Percentiles rank a stretch among this genome's conserved stretches.
These are phyloP conservation scores for Solanum etuberosum DNA, from an alignment of 257 asterid species.

Conservation along the genomic window DNA sequence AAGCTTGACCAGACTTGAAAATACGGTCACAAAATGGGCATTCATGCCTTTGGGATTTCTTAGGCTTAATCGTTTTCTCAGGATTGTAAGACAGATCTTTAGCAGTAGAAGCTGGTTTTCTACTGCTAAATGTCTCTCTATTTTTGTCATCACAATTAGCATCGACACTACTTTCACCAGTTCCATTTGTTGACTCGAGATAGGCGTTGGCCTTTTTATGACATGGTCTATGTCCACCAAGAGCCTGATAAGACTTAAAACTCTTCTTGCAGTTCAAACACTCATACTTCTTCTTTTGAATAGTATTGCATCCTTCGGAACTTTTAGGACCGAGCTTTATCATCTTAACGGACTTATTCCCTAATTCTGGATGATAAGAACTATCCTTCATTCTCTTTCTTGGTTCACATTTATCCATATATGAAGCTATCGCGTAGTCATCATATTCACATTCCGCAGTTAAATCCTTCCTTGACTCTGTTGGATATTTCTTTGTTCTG, in stretches of 20 bases:
- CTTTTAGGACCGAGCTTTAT: constrained; percentile 14
- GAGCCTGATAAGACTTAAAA: constrained; percentile 82
- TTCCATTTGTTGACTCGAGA: constrained; percentile 38
- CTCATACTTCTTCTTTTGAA: constrained; percentile 48
- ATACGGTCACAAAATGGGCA: constrained; percentile 73
- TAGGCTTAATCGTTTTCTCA: constrained; percentile 33
- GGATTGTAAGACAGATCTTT: constrained; percentile 19
- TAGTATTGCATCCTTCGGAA: constrained; percentile 12
- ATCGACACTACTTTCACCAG: constrained; percentile 52
- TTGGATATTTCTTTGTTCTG: constrained; percentile 15
- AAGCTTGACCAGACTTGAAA: constrained; percentile 92
- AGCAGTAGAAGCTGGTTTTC: constrained; percentile 22
- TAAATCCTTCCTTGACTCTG: constrained; percentile 14
- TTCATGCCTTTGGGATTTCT: constrained; percentile 52
- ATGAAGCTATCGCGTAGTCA: constrained; percentile 7
- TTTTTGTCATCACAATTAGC: constrained; percentile 30
- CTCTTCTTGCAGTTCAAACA: constrained; percentile 80
- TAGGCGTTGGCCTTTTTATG: constrained; percentile 38
- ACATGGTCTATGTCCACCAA: constrained; percentile 96
- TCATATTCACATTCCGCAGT: constrained; percentile 13
- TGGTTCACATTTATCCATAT: constrained; percentile 17
- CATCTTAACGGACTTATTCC: constrained; percentile 19
- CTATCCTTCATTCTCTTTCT: constrained; percentile 26
- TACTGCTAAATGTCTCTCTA: constrained; percentile 23
- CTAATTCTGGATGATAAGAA: constrained; percentile 19